Evolutionary conservation across 352 stramenopile genomes (phyloP).

Genomic region (Phytophthora cryptogea): DNA sequence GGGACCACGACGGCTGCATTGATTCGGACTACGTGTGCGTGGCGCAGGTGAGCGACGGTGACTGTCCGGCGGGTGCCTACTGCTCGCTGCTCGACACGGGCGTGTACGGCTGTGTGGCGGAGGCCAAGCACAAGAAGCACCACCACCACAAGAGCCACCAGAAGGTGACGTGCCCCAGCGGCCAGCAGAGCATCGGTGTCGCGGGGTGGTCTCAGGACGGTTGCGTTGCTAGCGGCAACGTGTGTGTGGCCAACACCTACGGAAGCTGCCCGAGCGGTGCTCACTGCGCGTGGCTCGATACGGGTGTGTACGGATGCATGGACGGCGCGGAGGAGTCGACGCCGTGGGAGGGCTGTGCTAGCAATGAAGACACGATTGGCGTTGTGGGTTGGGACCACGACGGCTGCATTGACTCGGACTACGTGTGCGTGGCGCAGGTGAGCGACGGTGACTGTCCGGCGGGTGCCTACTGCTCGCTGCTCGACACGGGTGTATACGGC

Average conservation of each 20-base stretch:
- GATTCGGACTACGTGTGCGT: slow-evolving; percentile 24
- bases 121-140: slow-evolving; percentile 11
- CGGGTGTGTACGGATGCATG: slow-evolving; percentile 34
- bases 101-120: slow-evolving; percentile 18
- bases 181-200: too few species aligned
- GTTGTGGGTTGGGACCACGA: too few species aligned
- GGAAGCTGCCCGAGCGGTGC: too few species aligned
- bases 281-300: slow-evolving; percentile 7
- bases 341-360: slow-evolving; percentile 20
- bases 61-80: slow-evolving; percentile 20
- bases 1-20: slow-evolving; percentile 28
- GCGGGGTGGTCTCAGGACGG: too few species aligned
- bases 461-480: too few species aligned
- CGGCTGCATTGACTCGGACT: too few species aligned
- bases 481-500: too few species aligned
- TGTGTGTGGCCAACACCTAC: too few species aligned
- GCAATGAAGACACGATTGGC: neutral
- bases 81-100: slow-evolving; percentile 26
- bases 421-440: too few species aligned
- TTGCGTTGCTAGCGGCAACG: too few species aligned
- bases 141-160: neutral
- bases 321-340: slow-evolving; percentile 29
- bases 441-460: too few species aligned
- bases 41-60: slow-evolving; percentile 8
- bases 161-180: too few species aligned